Base-by-base conservation (phyloP, 2,329 filamentous ascomycete species). In the Verticillium alfalfae region DNA sequence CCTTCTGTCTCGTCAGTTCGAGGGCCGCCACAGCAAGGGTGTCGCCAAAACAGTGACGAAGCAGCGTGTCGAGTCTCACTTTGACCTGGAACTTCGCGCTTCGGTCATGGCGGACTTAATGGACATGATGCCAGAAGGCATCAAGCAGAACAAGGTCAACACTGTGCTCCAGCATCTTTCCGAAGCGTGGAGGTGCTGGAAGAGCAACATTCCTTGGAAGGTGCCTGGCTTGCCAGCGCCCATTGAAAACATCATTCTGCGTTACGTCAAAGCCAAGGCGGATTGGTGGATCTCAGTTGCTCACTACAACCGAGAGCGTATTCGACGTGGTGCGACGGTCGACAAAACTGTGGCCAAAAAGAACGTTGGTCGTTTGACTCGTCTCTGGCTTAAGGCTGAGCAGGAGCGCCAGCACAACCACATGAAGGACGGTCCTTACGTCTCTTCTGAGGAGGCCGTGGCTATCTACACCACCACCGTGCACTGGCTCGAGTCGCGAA, bases 121-220 rank as follows among this genome's bases (percentile, higher is more conserved):
- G 91, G 95, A 99, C 71, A 99, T 99, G 96, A 99, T 99, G 95
- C 95, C 95, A 0, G 96, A 99, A 74, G 95, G 95, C 67, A 98
- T 99, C 79, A 97, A 97, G 76, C 95, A 99, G 74, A 99, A 95
- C 81, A 99, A 99, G 79, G 93, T 99, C 75, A 97, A 99, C 76
- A 97, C 93, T 1, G 94, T 99, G 55, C 81, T 99, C 60, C 95
- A 98, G 72, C 96, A 99, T 83, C 79, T 99, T 52, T 98, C 94
- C 0, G 95, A 99, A 79, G 95, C 95, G 15, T 99, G 95, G 95
- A 87, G 95, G 79, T 99, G 95, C 80, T 99, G 95, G 95, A 99
- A 99, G 88, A 97, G 93, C 78, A 99, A 99, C 72, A 99, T 99
- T 68, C 95, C 95, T 0, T 99, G 95, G 95, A 99, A 99, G 80